Base-by-base conservation (phyloP, 306 rosid species). In the Adenanthera pavonina region DNA sequence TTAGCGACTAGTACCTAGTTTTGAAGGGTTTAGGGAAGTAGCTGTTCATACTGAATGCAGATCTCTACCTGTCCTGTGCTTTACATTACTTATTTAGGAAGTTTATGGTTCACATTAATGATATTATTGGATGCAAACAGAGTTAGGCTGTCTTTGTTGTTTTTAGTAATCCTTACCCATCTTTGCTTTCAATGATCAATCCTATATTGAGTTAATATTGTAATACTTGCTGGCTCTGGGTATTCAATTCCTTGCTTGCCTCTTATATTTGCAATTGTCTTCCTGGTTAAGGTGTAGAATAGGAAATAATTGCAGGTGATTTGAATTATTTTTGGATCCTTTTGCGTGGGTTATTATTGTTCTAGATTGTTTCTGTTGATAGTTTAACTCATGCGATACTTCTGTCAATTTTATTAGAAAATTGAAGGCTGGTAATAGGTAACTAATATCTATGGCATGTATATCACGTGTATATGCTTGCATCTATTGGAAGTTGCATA, bases 311-410 rank as follows among this genome's bases (percentile, higher is more conserved):
- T 25, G 47, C 3, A 20, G 56, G 17, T 52, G 12, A 41, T 65
- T 25, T 62, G 64, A 66, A 25, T 40, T 33, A 35, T 64, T 65
- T 53, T 53, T 38, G 34, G 40, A 36, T 12, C 15, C 51, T 44
- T 66, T 40, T 49, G 57, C 66, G 8, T 10, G 2, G n/a, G 14
- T 75, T 60, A n/a, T 67, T 81, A n/a, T 67, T 81, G 48, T 75
- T 46, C 34, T 56, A 46, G 30, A 20, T n/a, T 16, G 35, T 20
- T 25, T 49, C 71, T 8, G 4, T 75, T 44, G 69, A 68, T 46
- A 16, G 20, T 75, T 56, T 65, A 46, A 44, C 35, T 48, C 3
- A 56, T 75, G 52, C 75, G 33, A 67, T 67, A n/a, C 56, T 41
- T 47, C 8, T 2, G 34, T 61, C 9, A 20, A 49, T 43, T 48